Conservation (phyloP, 192 early-diverging fungal species). For the Coemansia sp. region DNA sequence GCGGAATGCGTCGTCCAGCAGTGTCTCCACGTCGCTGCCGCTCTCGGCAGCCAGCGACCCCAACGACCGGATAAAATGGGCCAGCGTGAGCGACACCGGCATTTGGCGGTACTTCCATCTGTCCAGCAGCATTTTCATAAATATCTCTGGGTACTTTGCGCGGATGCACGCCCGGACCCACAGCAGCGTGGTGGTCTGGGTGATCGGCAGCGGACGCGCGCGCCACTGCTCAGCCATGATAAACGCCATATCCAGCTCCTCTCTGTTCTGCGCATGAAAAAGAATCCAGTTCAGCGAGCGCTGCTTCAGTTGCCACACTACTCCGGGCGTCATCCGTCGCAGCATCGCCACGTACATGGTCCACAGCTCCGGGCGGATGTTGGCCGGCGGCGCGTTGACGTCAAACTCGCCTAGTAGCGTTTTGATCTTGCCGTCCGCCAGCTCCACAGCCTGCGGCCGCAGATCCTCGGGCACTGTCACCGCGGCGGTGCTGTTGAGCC, state of each 20-base stretch:
- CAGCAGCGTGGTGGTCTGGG: slow-evolving; percentile 36
- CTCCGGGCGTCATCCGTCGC: slow-evolving; percentile 7
- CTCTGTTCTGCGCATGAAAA: slow-evolving; percentile 10
- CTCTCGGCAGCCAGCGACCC: background rate
- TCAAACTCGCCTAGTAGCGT: slow-evolving; percentile 7
- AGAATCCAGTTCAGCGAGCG: slow-evolving; percentile 33
- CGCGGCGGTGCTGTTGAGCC: slow-evolving; percentile 13
- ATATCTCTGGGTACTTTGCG: slow-evolving; percentile 17
- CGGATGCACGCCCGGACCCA: slow-evolving; percentile 33
- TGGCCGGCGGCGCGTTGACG: slow-evolving; percentile 1
- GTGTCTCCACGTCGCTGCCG: background rate
- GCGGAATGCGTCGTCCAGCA: slow-evolving; percentile 37
- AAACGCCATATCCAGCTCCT: slow-evolving; percentile 28
- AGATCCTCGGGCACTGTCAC: slow-evolving; percentile 17
- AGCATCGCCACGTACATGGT: slow-evolving; percentile 21
- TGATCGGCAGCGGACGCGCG: slow-evolving; percentile 28
- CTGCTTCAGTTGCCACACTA: slow-evolving; percentile 18
- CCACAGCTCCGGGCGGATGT: slow-evolving; percentile 30
- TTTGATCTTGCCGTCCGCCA: background rate
- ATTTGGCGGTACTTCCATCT: slow-evolving; percentile 48
- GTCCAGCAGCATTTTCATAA: slow-evolving; percentile 32
- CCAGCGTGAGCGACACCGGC: slow-evolving; percentile 27
- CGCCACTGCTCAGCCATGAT: slow-evolving; percentile 31
- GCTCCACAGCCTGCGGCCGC: slow-evolving; percentile 12
- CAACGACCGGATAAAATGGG: slow-evolving; percentile 23